Percentiles rank a stretch among this genome's conserved stretches.
phyloP scores from a whole-genome alignment of 1,284 basidiomycete genomes.

The Baeospora myosura region DNA sequence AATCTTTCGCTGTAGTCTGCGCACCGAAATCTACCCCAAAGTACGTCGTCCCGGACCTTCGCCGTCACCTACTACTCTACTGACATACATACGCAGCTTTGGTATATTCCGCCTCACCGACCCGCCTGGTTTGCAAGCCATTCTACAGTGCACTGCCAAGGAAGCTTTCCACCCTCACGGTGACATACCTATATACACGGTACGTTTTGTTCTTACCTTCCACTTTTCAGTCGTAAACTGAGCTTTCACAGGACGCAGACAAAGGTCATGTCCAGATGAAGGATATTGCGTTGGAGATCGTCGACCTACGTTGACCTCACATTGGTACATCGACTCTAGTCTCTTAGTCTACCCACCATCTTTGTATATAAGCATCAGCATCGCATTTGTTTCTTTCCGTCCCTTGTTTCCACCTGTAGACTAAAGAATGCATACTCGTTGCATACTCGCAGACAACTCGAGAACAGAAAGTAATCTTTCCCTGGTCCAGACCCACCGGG shows the following conservation, averaged over 20 bases:
- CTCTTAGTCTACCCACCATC: slow-evolving; percentile 1
- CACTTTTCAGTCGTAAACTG: slow-evolving; percentile 14
- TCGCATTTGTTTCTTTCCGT: not conserved
- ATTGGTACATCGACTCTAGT: not conserved
- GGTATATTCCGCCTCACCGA: slow-evolving; percentile 85
- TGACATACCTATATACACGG: slow-evolving; percentile 76
- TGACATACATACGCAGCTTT: slow-evolving; percentile 40
- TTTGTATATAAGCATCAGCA: not conserved
- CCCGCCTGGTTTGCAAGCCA: slow-evolving; percentile 69
- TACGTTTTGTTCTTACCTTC: slow-evolving; percentile 23
- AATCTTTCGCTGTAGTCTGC: slow-evolving; percentile 88
- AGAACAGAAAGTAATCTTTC: too few relatives aligned
- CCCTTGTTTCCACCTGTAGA: too few relatives aligned
- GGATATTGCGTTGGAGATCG: slow-evolving; percentile 62
- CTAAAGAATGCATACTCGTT: too few relatives aligned
- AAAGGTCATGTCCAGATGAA: slow-evolving; percentile 76
- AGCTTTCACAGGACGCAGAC: slow-evolving; percentile 53
- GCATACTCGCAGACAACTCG: too few relatives aligned
- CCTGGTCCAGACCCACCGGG: too few relatives aligned
- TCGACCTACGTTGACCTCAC: slow-evolving; percentile 56
- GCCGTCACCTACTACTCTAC: slow-evolving; percentile 4
- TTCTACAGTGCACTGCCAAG: slow-evolving; percentile 59
- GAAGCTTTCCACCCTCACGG: slow-evolving; percentile 83
- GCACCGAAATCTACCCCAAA: slow-evolving; percentile 73
- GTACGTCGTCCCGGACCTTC: slow-evolving; percentile 31